A percentile compares a stretch with the other conserved stretches of the same genome.
Conservation (phyloP, 2,329 filamentous ascomycete genomes). For the Talaromyces funiculosus region DNA sequence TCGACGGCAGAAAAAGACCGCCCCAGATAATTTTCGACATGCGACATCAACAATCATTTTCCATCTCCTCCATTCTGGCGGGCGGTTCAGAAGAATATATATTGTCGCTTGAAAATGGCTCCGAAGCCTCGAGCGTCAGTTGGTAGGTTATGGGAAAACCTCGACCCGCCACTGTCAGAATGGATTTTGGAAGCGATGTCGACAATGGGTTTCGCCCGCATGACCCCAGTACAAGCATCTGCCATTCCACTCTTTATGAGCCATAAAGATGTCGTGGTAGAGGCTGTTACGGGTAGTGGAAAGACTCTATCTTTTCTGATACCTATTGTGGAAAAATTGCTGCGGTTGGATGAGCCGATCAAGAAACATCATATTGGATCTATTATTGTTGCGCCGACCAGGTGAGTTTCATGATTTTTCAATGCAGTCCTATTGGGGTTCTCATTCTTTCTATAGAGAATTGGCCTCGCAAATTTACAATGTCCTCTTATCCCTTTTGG, state of each 20-base stretch:
- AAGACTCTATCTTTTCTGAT: slow-evolving; percentile 86
- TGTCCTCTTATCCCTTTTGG: slow-evolving; percentile 69
- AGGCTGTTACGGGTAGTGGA: slow-evolving; percentile 85
- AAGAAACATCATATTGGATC: slow-evolving; percentile 87
- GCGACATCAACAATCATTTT: not conserved
- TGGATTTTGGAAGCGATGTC: slow-evolving; percentile 82
- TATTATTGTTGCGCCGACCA: slow-evolving; percentile 85
- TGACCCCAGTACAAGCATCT: slow-evolving; percentile 93
- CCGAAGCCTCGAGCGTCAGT: slow-evolving; percentile 39
- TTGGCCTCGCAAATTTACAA: slow-evolving; percentile 84
- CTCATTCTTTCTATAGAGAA: slow-evolving; percentile 52
- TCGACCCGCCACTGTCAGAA: slow-evolving; percentile 66
- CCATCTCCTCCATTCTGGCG: not conserved
- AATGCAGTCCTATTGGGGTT: not conserved
- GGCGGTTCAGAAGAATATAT: not conserved
- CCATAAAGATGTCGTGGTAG: slow-evolving; percentile 88
- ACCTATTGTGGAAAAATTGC: slow-evolving; percentile 73
- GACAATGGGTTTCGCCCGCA: slow-evolving; percentile 77
- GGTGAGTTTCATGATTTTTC: slow-evolving; percentile 26
- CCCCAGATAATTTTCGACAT: slow-evolving; percentile 12
- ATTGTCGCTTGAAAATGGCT: slow-evolving; percentile 21
- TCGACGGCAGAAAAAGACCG: slow-evolving; percentile 12
- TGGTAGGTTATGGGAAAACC: slow-evolving; percentile 59
- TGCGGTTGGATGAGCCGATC: slow-evolving; percentile 72
- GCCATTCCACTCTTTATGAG: slow-evolving; percentile 82